Evolutionary conservation across 2,329 filamentous ascomycete species (phyloP), one percentile per base, ranked within the genome.

Genomic region (Arthrobotrys entomopaga): DNA sequence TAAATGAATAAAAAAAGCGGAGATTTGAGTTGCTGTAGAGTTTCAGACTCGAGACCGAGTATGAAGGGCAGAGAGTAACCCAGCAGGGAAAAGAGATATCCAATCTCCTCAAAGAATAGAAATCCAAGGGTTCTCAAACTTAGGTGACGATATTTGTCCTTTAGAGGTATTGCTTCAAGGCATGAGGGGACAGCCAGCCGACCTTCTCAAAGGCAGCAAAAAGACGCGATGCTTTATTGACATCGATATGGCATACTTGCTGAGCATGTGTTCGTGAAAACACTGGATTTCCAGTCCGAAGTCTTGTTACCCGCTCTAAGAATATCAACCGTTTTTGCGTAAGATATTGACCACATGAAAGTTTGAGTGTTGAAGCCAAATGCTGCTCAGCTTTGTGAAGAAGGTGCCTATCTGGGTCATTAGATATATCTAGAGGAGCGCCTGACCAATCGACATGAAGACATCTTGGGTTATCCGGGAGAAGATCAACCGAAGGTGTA

Each of bases 241-340:
- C 94, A 79, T 98, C 94, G 77, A 97, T 97, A 84, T 96, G 96
- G 86, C 92, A 96, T n/a, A 92, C 92, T 81, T 96, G 91, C 81
- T 98, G 94, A 3, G 93, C 92, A 80, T 97, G 92, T 0, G 94
- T 98, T 86, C 97, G 97, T 81, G 92, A 89, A 81, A 97, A 97
- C 79, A 93, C 91, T 82, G 96, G 95, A 26, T 73, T 75, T 80
- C 87, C 86, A 40, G 87, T 88, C 65, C 84, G 83, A 1, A 89
- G 87, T 72, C 86, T 87, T 58, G 90, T 87, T 38, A 94, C 86
- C 46, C 91, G 88, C 57, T 88, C 88, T 64, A 90, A 85, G 81
- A 98, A 98, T 80, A 98, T 94, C 73, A 93, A 90, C 70, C 94
- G 89, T 85, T 97, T 98, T 84, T 91, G 95, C 72, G 91, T 93